Conservation (phyloP, 345 rosid genomes). For the Sapria himalayana region DNA sequence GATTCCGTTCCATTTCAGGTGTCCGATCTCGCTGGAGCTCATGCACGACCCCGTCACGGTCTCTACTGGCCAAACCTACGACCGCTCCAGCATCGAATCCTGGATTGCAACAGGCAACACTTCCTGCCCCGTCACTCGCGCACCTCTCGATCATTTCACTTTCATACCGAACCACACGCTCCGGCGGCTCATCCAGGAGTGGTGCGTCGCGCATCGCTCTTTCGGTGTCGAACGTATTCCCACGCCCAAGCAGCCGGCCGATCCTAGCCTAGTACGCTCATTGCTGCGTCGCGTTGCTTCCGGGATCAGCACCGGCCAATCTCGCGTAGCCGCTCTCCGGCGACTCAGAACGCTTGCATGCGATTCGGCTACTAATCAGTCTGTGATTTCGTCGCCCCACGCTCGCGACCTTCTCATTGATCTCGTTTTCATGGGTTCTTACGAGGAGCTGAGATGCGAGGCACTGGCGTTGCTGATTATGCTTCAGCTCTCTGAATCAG, state of each 20-base stretch:
- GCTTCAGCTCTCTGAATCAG: slow-evolving; percentile 45
- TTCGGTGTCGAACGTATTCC: slow-evolving; percentile 76
- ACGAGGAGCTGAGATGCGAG: slow-evolving; percentile 32
- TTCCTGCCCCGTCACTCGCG: slow-evolving; percentile 80
- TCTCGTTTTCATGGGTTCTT: slow-evolving; percentile 23
- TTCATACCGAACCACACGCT: slow-evolving; percentile 95
- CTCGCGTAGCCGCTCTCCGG: slow-evolving; percentile 60
- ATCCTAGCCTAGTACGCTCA: slow-evolving; percentile 40
- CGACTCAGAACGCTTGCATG: slow-evolving; percentile 68
- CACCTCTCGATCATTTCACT: slow-evolving; percentile 55
- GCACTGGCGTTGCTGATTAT: slow-evolving; percentile 41
- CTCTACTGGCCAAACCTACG: slow-evolving; percentile 88
- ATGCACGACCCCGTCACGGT: slow-evolving; percentile 95
- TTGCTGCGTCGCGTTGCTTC: slow-evolving; percentile 45
- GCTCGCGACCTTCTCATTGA: slow-evolving; percentile 22
- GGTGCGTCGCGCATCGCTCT: slow-evolving; percentile 84
- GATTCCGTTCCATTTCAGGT: slow-evolving; percentile 81
- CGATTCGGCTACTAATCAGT: slow-evolving; percentile 69
- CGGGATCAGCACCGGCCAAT: slow-evolving; percentile 14
- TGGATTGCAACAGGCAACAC: slow-evolving; percentile 90
- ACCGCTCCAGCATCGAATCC: slow-evolving; percentile 84
- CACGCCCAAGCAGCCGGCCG: slow-evolving; percentile 92
- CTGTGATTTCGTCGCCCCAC: slow-evolving; percentile 40
- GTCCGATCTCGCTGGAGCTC: slow-evolving; percentile 87
- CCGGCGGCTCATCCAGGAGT: slow-evolving; percentile 86